These are phyloP conservation scores for Cruciata laevipes DNA, from an alignment of 257 asterid species.

Conservation along the genomic window DNA sequence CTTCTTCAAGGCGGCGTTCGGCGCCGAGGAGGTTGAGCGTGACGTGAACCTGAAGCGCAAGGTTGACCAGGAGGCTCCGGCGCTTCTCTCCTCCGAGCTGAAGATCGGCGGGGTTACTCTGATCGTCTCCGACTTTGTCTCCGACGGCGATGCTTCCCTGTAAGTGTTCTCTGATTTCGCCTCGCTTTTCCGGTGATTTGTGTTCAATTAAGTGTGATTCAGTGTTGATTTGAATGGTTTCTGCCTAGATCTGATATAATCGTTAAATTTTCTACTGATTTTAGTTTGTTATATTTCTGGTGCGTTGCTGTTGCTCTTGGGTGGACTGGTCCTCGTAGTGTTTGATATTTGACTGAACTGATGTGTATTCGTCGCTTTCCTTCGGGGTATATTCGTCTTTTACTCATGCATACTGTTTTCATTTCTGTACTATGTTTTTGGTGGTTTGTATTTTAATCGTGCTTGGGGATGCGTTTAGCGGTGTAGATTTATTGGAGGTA, in stretches of 20 bases:
- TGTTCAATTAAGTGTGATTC: no score
- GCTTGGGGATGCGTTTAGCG: not conserved
- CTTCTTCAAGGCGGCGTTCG: conserved; percentile 82
- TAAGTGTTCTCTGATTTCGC: conserved; percentile 16
- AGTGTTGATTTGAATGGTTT: not conserved
- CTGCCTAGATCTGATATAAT: not conserved
- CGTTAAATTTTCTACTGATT: not conserved
- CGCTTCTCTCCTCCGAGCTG: conserved; percentile 54
- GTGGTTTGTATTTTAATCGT: not conserved
- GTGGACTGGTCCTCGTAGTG: not conserved
- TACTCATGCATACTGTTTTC: no score
- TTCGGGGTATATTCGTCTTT: no score
- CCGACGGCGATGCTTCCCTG: conserved; percentile 43
- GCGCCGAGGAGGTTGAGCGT: conserved; percentile 82
- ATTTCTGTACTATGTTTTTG: not conserved
- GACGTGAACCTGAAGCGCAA: conserved; percentile 61
- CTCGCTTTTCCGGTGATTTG: not conserved
- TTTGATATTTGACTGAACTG: no score
- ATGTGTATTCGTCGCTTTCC: no score
- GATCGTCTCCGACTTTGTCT: conserved; percentile 55
- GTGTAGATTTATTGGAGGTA: not conserved
- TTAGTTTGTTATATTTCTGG: no score
- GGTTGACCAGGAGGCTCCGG: conserved; percentile 82
- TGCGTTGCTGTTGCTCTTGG: not conserved
- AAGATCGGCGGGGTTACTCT: conserved; percentile 51